phyloP scores from a whole-genome alignment of 2,329 filamentous ascomycete species.

The Arthrobotrys megalospora region DNA sequence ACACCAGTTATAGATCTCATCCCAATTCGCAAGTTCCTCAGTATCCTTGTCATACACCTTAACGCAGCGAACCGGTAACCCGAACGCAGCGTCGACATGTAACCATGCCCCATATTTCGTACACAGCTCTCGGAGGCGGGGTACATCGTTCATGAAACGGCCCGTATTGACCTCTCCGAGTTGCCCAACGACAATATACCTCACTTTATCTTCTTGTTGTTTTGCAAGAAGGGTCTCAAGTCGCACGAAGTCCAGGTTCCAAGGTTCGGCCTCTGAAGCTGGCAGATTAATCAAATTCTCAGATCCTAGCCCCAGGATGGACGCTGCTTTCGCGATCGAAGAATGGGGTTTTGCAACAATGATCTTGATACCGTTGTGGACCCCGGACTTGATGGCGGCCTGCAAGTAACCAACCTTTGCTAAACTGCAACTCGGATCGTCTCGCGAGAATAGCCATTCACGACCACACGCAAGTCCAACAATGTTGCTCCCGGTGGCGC shows the following conservation, averaged over 20 bases:
- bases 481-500: slow-evolving; percentile 77
- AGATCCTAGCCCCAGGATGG: slow-evolving; percentile 83
- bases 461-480: slow-evolving; percentile 79
- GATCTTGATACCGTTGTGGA: slow-evolving; percentile 78
- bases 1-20: slow-evolving; percentile 69
- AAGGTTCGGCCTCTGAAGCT: slow-evolving; percentile 72
- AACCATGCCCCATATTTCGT: slow-evolving; percentile 83
- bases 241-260: slow-evolving; percentile 78
- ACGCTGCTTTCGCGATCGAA: slow-evolving; percentile 85
- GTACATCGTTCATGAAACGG: slow-evolving; percentile 75
- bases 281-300: slow-evolving; percentile 76
- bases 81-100: slow-evolving; percentile 91
- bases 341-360: slow-evolving; percentile 88
- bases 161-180: slow-evolving; percentile 94
- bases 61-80: slow-evolving; percentile 80
- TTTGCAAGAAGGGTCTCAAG: slow-evolving; percentile 74
- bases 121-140: slow-evolving; percentile 77
- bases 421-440: slow-evolving; percentile 69
- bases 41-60: slow-evolving; percentile 64
- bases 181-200: slow-evolving; percentile 84
- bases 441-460: slow-evolving; percentile 74
- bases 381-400: slow-evolving; percentile 76
- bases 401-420: slow-evolving; percentile 79
- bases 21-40: slow-evolving; percentile 45
- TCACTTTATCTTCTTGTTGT: slow-evolving; percentile 68